phyloP scores from a whole-genome alignment of 345 rosid species.

The Eucalyptus grandis region DNA sequence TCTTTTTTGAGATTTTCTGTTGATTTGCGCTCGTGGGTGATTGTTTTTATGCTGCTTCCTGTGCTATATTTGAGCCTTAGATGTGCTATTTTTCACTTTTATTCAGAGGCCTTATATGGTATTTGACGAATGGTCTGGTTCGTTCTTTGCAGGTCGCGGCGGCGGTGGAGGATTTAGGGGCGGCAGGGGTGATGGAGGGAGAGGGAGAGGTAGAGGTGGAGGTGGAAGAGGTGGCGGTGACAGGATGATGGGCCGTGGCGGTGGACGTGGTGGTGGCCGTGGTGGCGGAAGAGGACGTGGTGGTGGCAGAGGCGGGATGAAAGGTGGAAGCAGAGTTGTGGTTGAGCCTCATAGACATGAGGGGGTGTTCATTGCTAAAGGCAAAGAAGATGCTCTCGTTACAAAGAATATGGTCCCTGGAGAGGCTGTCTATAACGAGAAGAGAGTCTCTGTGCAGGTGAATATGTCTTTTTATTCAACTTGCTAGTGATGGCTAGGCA shows the following conservation, averaged over 20 bases:
- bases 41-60: background rate
- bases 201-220: slow-evolving; percentile 30
- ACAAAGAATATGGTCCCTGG: slow-evolving; percentile 91
- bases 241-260: slow-evolving; percentile 10
- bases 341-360: slow-evolving; percentile 88
- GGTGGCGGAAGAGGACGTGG: slow-evolving; percentile 33
- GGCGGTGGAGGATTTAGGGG: slow-evolving; percentile 40
- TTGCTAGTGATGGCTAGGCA: background rate
- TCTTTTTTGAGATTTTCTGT: background rate
- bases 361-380: slow-evolving; percentile 85
- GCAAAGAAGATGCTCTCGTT: slow-evolving; percentile 87
- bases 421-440: slow-evolving; percentile 93
- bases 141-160: slow-evolving; percentile 25
- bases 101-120: background rate
- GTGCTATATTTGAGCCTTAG: background rate
- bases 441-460: slow-evolving; percentile 85
- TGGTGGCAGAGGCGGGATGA: slow-evolving; percentile 70
- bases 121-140: background rate
- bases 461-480: background rate
- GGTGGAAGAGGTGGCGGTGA: slow-evolving; percentile 30
- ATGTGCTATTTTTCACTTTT: background rate
- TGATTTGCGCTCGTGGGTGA: background rate
- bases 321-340: slow-evolving; percentile 74
- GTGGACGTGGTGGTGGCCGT: slow-evolving; percentile 23
- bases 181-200: slow-evolving; percentile 33